Evolutionary conservation across 352 stramenopile genomes (phyloP), one percentile per base, ranked within the genome.

Genomic region (Globisporangium spiculum): DNA sequence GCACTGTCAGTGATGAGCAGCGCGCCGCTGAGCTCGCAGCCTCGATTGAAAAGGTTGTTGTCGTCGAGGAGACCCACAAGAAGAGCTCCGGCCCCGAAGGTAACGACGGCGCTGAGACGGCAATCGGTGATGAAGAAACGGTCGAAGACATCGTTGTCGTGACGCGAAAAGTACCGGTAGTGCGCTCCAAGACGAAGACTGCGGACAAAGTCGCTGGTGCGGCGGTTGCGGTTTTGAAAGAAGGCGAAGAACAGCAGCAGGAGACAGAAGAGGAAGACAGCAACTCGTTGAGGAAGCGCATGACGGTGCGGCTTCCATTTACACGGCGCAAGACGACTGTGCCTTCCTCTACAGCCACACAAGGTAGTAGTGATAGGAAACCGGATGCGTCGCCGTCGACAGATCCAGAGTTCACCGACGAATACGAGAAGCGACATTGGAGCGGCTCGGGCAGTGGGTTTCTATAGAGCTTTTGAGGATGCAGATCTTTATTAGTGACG

Each of bases 391-490:
- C 22, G 34, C 20, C 63, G 2, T 30, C 55, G 30, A 10, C 20
- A n/a, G 55, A 30, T 27, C 55, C 27, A 20, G 71, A 89, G 46
- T 77, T 77, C 57, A 63, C 72, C 14, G 68, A 78, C 14, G 41
- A 61, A 60, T 78, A 71, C n/a, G 74, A 80, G 52, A 71, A 82
- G 14, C 69, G 73, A 12, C 67, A 83, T 65, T 86, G 69, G 78
- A 83, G 69, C 46, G 75, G 75, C 26, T 73, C 80, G 6, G 74
- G 77, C 56, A 85, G 72, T 34, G 80, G 80, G 7, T 85, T 83
- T 41, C 54, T 74, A 12, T 79, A 70, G 48, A 44, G 10, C 20
- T 26, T 54, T 20, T 48, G 38, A 20, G 0, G 38, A 18, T 48
- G 36, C 36, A 16, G 36, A 44, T 44, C 36, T 48, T 6, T 41